Percentiles rank a stretch among this genome's conserved stretches.
These are phyloP conservation scores for Yamadazyma insecticola DNA, from an alignment of 805 yeast genomes.

Conservation along the genomic window DNA sequence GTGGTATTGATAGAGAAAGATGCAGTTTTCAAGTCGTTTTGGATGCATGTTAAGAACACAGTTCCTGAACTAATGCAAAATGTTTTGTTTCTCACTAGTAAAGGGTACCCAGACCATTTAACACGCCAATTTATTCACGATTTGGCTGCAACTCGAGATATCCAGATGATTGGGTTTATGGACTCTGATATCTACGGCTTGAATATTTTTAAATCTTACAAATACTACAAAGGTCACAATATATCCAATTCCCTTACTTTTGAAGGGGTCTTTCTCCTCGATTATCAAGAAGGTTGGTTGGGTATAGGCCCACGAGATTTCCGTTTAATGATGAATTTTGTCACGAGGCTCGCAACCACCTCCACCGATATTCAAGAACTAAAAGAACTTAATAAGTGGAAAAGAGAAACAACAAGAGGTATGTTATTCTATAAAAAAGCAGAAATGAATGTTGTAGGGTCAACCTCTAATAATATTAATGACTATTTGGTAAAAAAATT, in stretches of 20 bases:
- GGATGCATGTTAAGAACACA: slow-evolving; percentile 2
- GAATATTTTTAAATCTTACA: slow-evolving; percentile 42
- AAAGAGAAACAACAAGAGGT: slow-evolving; percentile 51
- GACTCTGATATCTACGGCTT: slow-evolving; percentile 68
- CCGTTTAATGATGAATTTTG: slow-evolving; percentile 13
- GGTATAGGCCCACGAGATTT: slow-evolving; percentile 18
- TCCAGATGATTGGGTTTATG: slow-evolving; percentile 45
- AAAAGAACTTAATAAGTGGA: slow-evolving; percentile 14
- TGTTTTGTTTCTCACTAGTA: slow-evolving; percentile 48
- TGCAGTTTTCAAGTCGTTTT: slow-evolving; percentile 32
- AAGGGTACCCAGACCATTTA: slow-evolving; percentile 61
- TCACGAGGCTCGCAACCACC: slow-evolving; percentile 4
- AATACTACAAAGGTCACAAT: slow-evolving; percentile 16
- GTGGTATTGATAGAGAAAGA: slow-evolving; percentile 36
- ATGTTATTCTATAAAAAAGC: slow-evolving; percentile 48
- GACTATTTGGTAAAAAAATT: neutral
- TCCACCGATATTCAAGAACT: neutral
- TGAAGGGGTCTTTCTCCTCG: neutral
- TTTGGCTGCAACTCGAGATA: slow-evolving; percentile 14
- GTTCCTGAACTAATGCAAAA: no score
- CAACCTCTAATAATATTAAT: neutral
- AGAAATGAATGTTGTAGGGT: slow-evolving; percentile 46
- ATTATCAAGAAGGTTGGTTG: slow-evolving; percentile 22
- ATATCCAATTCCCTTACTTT: neutral
- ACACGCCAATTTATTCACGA: slow-evolving; percentile 41